These are phyloP conservation scores for Pseudocercospora ulei DNA, from an alignment of 2,329 filamentous ascomycete species.

Conservation along the genomic window DNA sequence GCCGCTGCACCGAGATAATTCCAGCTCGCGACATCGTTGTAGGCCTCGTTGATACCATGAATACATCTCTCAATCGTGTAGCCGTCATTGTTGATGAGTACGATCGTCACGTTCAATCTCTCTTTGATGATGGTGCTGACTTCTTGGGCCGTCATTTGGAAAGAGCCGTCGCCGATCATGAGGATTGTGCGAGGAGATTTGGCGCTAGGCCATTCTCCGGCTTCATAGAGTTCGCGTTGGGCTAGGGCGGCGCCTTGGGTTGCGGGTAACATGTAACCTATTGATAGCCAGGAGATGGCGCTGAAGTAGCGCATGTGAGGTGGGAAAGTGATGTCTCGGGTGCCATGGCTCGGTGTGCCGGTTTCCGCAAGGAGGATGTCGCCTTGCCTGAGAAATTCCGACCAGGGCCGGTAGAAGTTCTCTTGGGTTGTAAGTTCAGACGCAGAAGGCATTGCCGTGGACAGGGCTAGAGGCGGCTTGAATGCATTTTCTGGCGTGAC, in stretches of 20 bases:
- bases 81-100: constrained; percentile 40
- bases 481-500: not conserved
- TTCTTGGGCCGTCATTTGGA: constrained; percentile 51
- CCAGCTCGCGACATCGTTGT: constrained; percentile 19
- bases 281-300: constrained; percentile 64
- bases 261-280: constrained; percentile 56
- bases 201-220: constrained; percentile 22
- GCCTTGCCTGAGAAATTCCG: constrained; percentile 27
- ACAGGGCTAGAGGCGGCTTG: not conserved
- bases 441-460: constrained; percentile 2
- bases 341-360: constrained; percentile 78
- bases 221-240: constrained; percentile 48
- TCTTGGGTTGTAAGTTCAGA: constrained; percentile 1
- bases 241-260: constrained; percentile 66
- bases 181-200: constrained; percentile 42
- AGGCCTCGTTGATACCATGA: constrained; percentile 35
- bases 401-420: constrained; percentile 8
- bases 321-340: constrained; percentile 76
- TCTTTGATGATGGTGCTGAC: constrained; percentile 52
- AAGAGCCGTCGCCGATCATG: constrained; percentile 37
- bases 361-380: constrained; percentile 82
- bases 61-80: constrained; percentile 44
- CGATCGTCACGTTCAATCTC: constrained; percentile 35
- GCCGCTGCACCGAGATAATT: constrained; percentile 12
- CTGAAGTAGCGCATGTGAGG: constrained; percentile 62